Base-by-base conservation (phyloP, 2,329 filamentous ascomycete genomes). In the Colletotrichum horii region DNA sequence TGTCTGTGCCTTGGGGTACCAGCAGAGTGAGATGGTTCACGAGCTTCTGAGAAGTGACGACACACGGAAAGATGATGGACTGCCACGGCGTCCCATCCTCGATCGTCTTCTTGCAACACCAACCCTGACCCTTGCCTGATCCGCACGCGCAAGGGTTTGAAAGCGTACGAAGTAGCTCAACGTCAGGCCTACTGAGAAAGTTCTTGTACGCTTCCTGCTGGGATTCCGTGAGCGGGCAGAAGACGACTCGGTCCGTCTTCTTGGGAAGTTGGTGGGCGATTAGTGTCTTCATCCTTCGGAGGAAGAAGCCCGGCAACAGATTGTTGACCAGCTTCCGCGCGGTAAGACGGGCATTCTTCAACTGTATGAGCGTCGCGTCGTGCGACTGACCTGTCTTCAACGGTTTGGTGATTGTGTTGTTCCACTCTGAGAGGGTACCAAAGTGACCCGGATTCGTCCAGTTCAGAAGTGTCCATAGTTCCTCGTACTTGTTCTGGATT, bases 401-500 rank as follows among this genome's bases (percentile, higher is more conserved):
- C 0, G 96, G 97, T 26, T 93, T 91, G 69, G 93, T 93, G 74
- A 99, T 95, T 48, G 91, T 92, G 24, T 90, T 88, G 80, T 92
- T 94, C 97, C 97, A 99, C 56, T 94, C 94, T 7, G 90, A 87
- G 12, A 94, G 80, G 1, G 88, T 88, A 19, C 91, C 91, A 70
- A 93, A 90, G 62, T 89, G 85, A 0, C 96, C 96, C 0, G 97
- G 97, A 79, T 97, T 97, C 0, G 96, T 96, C 97, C 97, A 99
- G 82, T 99, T 98, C 4, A 99, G 88, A 0, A 99, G 88, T 0
- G 96, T 97, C 96, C 96, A 99, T 1, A 99, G 89, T 83, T 99
- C 97, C 82, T 98, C 95, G 82, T 99, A 99, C 78, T 95, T 97
- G 84, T 99, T 99, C 82, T 99, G 97, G 60, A 99, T 98, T 0